These are phyloP conservation scores for Vaccinium darrowii DNA, from an alignment of 148 eudicot species.

Conservation along the genomic window DNA sequence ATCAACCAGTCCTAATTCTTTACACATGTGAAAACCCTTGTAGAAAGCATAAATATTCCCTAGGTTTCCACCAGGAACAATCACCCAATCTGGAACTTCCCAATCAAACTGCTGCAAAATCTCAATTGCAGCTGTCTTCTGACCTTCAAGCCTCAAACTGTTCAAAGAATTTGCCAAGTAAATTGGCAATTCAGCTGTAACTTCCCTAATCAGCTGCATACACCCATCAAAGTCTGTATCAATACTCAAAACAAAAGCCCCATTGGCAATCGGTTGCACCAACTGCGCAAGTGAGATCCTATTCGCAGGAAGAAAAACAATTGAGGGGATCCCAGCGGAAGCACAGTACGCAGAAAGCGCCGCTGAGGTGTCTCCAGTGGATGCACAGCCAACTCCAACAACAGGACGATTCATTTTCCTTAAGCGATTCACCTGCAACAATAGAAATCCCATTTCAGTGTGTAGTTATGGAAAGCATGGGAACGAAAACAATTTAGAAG, in stretches of 20 bases:
- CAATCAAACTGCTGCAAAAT: conserved; percentile 94
- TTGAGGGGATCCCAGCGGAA: conserved; percentile 83
- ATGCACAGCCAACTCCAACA: conserved; percentile 87
- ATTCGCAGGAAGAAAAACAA: conserved; percentile 77
- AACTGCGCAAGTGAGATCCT: conserved; percentile 74
- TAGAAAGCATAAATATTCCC: conserved; percentile 94
- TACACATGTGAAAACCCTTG: conserved; percentile 88
- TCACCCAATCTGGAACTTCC: conserved; percentile 97
- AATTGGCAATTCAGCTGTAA: conserved; percentile 78
- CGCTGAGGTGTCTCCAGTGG: conserved; percentile 87
- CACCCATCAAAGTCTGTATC: conserved; percentile 81
- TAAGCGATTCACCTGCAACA: conserved; percentile 52
- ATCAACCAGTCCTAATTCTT: conserved; percentile 81
- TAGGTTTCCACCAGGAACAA: conserved; percentile 91
- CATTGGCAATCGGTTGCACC: conserved; percentile 90
- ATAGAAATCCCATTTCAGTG: background rate
- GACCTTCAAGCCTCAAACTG: conserved; percentile 81
- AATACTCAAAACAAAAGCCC: conserved; percentile 68
- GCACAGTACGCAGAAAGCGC: conserved; percentile 95
- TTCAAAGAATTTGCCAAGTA: conserved; percentile 81
- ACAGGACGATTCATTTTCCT: conserved; percentile 79
- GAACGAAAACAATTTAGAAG: background rate
- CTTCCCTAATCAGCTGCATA: conserved; percentile 86
- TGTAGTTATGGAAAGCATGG: background rate
- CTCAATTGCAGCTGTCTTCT: conserved; percentile 79